These are phyloP conservation scores for Sporothrix phasma DNA, from an alignment of 2,329 filamentous ascomycete species.

Conservation along the genomic window DNA sequence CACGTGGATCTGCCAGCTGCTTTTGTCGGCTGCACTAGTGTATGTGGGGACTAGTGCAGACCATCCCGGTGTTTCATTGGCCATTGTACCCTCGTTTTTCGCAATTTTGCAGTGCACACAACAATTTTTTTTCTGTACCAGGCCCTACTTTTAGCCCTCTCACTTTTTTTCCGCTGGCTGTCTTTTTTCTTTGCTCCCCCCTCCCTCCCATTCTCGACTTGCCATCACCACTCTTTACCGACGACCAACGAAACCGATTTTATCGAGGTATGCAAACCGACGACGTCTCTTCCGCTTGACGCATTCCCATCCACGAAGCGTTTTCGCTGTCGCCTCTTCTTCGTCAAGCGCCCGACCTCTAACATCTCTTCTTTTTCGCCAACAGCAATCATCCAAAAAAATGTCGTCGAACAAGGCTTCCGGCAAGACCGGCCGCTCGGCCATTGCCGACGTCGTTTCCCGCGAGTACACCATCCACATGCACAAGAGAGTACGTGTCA, in stretches of 20 bases:
- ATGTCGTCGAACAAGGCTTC: constrained; percentile 55
- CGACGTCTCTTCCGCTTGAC: background rate
- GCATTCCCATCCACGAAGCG: background rate
- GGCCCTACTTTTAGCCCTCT: constrained; percentile 16
- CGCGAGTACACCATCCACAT: constrained; percentile 99
- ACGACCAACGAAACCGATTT: constrained; percentile 14
- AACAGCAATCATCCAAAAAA: constrained; percentile 37
- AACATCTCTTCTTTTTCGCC: background rate
- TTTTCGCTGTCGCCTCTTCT: background rate
- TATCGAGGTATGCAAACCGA: constrained; percentile 15
- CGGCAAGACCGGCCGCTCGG: constrained; percentile 70
- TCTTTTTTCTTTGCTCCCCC: constrained; percentile 11
- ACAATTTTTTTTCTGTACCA: constrained; percentile 17
- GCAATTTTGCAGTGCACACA: constrained; percentile 15
- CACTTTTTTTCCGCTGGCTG: constrained; percentile 8
- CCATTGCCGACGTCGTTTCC: constrained; percentile 97
- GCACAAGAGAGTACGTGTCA: constrained; percentile 86
- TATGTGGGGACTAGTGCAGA: too few relatives aligned
- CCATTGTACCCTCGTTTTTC: constrained; percentile 4
- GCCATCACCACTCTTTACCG: constrained; percentile 14
- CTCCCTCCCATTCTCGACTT: constrained; percentile 10
- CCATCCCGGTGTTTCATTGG: constrained; percentile 8
- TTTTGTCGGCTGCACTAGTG: background rate
- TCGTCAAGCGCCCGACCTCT: background rate
- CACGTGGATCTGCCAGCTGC: background rate